Evolutionary conservation across 1,284 basidiomycete genomes (phyloP).

Genomic region (Paramarasmius palmivorus): DNA sequence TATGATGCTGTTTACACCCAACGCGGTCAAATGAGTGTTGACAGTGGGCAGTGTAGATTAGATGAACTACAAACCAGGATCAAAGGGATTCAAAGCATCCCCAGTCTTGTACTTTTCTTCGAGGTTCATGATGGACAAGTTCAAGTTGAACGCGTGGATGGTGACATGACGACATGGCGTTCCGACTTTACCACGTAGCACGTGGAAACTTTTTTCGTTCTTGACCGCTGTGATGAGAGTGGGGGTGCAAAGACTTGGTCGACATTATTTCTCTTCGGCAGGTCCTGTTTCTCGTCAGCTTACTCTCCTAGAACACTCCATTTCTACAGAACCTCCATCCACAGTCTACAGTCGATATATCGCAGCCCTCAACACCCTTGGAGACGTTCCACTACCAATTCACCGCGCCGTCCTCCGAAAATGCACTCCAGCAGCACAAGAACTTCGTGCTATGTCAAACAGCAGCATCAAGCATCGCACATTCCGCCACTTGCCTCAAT

Average conservation of each 20-base stretch:
- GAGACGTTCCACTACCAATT: conserved; percentile 56
- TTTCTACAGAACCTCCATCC: conserved; percentile 31
- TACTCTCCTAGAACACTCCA: too few relatives aligned
- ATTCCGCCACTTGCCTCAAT: conserved; percentile 40
- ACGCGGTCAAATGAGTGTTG: neutral
- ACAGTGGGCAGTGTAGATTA: neutral
- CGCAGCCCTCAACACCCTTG: conserved; percentile 50
- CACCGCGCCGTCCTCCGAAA: conserved; percentile 69
- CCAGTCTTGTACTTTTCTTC: neutral
- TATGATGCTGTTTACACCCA: neutral
- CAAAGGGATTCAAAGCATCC: neutral
- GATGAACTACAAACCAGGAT: neutral
- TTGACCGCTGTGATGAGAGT: too few relatives aligned
- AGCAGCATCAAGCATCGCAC: conserved; percentile 37
- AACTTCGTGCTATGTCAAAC: conserved; percentile 45
- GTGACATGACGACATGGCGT: too few relatives aligned
- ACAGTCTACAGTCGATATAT: conserved; percentile 62
- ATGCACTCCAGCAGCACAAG: conserved; percentile 49
- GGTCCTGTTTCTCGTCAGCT: too few relatives aligned
- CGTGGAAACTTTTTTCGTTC: too few relatives aligned
- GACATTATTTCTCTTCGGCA: too few relatives aligned
- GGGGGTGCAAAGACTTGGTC: too few relatives aligned
- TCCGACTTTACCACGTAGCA: too few relatives aligned
- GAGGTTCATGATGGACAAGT: too few relatives aligned
- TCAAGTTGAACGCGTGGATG: too few relatives aligned